Conservation (phyloP, 129 eudicot species). For the Mikania micrantha region DNA sequence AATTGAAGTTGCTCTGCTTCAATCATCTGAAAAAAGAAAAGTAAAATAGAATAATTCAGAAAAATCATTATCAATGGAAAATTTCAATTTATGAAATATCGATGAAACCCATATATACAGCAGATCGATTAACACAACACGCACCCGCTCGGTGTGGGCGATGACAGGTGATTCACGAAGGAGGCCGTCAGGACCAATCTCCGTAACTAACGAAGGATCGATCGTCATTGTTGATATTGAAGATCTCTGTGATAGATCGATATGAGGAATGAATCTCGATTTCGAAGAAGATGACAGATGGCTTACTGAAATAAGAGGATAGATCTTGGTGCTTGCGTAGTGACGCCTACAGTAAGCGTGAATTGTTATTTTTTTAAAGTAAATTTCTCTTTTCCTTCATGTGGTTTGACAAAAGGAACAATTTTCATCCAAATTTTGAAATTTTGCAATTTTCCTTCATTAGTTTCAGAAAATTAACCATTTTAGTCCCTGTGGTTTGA, state of each 20-base stretch:
- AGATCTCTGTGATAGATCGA: constrained; percentile 5
- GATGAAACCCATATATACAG: neutral
- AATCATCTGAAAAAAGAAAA: constrained; percentile 61
- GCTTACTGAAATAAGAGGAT: constrained; percentile 6
- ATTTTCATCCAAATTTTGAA: no score
- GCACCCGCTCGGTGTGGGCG: constrained; percentile 85
- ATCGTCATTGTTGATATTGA: constrained; percentile 23
- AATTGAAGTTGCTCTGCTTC: constrained; percentile 85
- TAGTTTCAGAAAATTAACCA: no score
- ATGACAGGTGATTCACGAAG: constrained; percentile 68
- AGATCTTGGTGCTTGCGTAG: neutral
- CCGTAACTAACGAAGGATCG: constrained; percentile 38
- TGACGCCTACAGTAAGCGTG: neutral
- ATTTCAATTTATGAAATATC: neutral
- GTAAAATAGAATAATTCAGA: neutral
- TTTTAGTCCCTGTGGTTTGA: no score
- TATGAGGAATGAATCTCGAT: neutral
- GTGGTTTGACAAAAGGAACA: no score
- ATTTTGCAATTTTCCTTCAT: no score
- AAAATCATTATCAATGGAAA: neutral
- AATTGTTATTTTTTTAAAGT: neutral
- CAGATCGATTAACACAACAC: neutral
- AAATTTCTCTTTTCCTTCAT: no score
- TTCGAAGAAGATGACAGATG: neutral
- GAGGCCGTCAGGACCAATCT: constrained; percentile 89